Evolutionary conservation across 2,329 filamentous ascomycete species (phyloP), one percentile per base, ranked within the genome.

Genomic region (Dothiorella sarmentorum): DNA sequence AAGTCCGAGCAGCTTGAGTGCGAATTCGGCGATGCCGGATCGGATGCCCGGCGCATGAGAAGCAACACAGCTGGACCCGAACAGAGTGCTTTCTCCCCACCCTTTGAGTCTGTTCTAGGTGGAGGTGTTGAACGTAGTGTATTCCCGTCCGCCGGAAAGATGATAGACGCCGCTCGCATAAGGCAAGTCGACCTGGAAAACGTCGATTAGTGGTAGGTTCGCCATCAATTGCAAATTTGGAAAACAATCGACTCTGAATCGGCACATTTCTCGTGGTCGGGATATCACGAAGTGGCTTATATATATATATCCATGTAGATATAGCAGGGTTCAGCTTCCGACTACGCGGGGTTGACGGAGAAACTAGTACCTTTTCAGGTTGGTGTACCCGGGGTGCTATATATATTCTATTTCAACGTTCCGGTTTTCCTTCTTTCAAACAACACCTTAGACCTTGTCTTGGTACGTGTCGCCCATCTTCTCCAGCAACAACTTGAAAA

Each of bases 41-140:
- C 67, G 58, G 6, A 67, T 63, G 4, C 66, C 67, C 5, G 60
- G 62, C 0, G 64, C 63, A 55, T 69, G 65, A 3, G 65, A 51
- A 15, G 67, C 62, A 17, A 67, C 49, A 44, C 64, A 68, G 20
- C 61, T 63, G 22, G 59, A 29, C 49, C 66, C 58, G 64, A 68
- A 44, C 59, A 66, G 60, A 4, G 65, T 67, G 52, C 63, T 68
- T 58, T 69, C 68, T 5, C 65, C 65, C 66, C 66, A 69, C 42
- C 65, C 68, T 47, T 64, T 63, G 17, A 67, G 38, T 1, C 65
- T 65, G 33, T 55, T 64, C 62, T 65, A 24, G 4, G 55, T 56
- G 1, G 64, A 66, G n/a, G 64, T 62, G 53, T 67, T 63, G 31
- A 69, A 68, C 9, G 44, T 60, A 10, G 47, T 62, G 53, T 64